Base-by-base conservation (phyloP, 1,139 yeast species). In the Sugiyamaella pinicola region DNA sequence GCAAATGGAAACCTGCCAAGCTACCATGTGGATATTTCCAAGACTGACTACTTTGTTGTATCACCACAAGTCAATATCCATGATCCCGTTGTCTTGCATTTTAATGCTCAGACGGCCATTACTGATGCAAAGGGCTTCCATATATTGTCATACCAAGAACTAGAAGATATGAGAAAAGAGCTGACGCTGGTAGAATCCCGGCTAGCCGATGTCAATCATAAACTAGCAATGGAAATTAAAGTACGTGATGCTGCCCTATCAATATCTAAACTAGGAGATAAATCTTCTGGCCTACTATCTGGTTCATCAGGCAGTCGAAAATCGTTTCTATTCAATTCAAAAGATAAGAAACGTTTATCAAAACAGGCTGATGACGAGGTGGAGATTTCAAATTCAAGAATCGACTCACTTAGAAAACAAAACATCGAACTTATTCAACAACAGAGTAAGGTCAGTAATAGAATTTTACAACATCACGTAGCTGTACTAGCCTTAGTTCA, bases 241-340 rank as follows among this genome's bases (percentile, higher is more conserved):
- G 61, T 70, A 57, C 59, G 66, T 18, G 72, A 70, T 45, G 74
- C 74, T 1, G 72, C 74, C 7, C 49, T 60, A 34, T 60, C 68
- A 12, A 54, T 70, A 24, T 62, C 68, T 28, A 60, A 61, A 35
- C 61, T 68, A 17, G 33, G 49, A n/a, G 33, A 42, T 29, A 19
- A 42, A 10, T 31, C 43, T 3, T 31, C 53, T 7, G 41, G 15
- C 13, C 37, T 53, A 15, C 43, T 53, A 19, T 33, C 55, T 13
- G 13, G 34, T 8, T 21, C 52, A 19, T 15, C 47, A 18, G 15
- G 26, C 5, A 49, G 48, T 21, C 40, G 59, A 21, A 59, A 55
- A 48, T 60, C 64, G 15, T 60, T 61, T 35, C 52, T 61, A 15
- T 54, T 56, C 18, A 54, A 50, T 47, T 46, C 50, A n/a, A 55